Evolutionary conservation across 2,329 filamentous ascomycete species (phyloP), one percentile per base, ranked within the genome.

Genomic region (Ascochyta koolunga): DNA sequence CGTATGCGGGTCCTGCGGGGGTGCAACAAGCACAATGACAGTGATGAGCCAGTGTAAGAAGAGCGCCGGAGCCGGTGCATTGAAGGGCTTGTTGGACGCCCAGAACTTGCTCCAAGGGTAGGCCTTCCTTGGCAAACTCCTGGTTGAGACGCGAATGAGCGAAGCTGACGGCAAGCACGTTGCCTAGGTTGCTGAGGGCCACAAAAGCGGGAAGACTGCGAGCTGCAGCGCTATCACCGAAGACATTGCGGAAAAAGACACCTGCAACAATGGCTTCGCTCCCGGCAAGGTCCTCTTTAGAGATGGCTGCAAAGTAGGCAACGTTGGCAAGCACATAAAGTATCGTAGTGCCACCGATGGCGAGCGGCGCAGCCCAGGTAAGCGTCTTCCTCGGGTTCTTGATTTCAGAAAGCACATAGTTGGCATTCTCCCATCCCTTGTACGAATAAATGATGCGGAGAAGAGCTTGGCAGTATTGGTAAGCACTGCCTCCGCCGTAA

Each of bases 1-100:
- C 87, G 71, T 89, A 89, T 0, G 87, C 86, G 15, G 86, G 82
- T 0, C 87, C 87, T 0, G 86, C 83, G 0, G 88, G 88, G 87
- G 87, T 0, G 86, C 87, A 3, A 89, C 70, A 27, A 90, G 80
- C 11, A 89, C 80, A 38, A 90, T 80, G 52, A 87, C 78, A 0
- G 86, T 87, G 2, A 89, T 80, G 15, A 87, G 65, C 82, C 85
- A 89, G 69, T 89, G 87, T 18, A 89, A 78, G 61, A 89, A 83
- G 8, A 86, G 73, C 70, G 70, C 68, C 8, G 70, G 58, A 2
- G 68, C 59, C 18, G 87, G 88, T 0, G 88, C 82, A 50, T 86
- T 85, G 57, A 86, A 88, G 0, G 88, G 88, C 72, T 82, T 84
- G 65, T 86, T 87, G 3, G 86, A 89, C 0, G 87, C 87, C 84